These are phyloP conservation scores for Phytophthora idaei DNA, from an alignment of 352 stramenopile species.

Conservation along the genomic window DNA sequence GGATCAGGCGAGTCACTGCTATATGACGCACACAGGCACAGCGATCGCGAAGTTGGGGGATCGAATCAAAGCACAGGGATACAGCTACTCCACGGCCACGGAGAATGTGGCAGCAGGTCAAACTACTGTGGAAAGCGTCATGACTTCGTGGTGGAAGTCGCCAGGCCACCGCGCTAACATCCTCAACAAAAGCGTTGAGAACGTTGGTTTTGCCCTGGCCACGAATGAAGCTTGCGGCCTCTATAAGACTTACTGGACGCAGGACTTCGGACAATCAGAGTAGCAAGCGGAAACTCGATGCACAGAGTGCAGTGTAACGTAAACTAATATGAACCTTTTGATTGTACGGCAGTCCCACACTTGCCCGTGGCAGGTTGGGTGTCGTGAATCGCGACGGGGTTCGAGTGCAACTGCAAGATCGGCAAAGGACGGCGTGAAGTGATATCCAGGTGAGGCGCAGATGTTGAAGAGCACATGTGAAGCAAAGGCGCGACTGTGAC, in stretches of 20 bases:
- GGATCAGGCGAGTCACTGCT: constrained; percentile 49
- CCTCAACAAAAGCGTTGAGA: constrained; percentile 28
- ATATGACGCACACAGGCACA: constrained; percentile 49
- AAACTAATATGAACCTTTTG: too few species aligned
- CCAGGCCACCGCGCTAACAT: constrained; percentile 53
- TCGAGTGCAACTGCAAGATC: constrained; percentile 1
- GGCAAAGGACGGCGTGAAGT: constrained; percentile 3
- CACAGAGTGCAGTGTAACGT: too few species aligned
- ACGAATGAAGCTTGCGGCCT: constrained; percentile 31
- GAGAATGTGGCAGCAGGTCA: constrained; percentile 66
- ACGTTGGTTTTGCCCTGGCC: constrained; percentile 39
- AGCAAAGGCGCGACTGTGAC: constrained; percentile 15
- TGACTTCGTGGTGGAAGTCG: constrained; percentile 63
- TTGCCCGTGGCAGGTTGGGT: too few species aligned
- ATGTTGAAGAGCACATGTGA: constrained; percentile 20
- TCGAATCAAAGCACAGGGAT: constrained; percentile 41
- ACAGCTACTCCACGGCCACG: constrained; percentile 35
- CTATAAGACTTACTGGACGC: constrained; percentile 44
- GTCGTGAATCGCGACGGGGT: too few species aligned
- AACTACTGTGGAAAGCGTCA: constrained; percentile 40
- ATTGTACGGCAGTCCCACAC: not conserved
- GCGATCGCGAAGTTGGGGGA: constrained; percentile 35
- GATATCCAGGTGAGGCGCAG: constrained; percentile 16
- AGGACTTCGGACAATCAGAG: constrained; percentile 43
- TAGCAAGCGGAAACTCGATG: constrained; percentile 24